Evolutionary conservation across 805 yeast species (phyloP).

Genomic region (Saturnispora halmiae): DNA sequence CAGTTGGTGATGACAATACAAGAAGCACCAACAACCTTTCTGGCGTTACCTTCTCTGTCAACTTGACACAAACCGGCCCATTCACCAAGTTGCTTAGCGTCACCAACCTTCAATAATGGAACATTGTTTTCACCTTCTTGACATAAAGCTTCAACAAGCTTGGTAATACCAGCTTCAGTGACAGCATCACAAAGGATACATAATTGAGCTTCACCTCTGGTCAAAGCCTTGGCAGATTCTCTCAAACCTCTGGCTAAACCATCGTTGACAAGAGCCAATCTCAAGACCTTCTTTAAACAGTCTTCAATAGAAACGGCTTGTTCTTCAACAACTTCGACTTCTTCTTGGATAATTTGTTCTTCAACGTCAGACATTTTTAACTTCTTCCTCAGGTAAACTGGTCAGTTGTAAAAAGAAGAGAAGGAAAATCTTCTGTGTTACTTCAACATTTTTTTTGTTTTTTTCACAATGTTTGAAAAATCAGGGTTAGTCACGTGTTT

Average conservation of each 20-base stretch:
- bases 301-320: slow-evolving; percentile 95
- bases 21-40: slow-evolving; percentile 99
- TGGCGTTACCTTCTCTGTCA: slow-evolving; percentile 99
- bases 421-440: not conserved
- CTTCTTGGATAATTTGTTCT: slow-evolving; percentile 67
- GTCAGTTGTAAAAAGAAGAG: slow-evolving; percentile 25
- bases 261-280: slow-evolving; percentile 96
- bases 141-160: slow-evolving; percentile 98
- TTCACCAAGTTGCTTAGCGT: slow-evolving; percentile 99
- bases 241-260: slow-evolving; percentile 99
- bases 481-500: slow-evolving; percentile 11
- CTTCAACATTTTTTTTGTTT: not conserved
- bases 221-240: slow-evolving; percentile 98
- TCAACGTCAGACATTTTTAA: slow-evolving; percentile 81
- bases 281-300: slow-evolving; percentile 94
- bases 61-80: slow-evolving; percentile 99
- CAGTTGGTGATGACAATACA: slow-evolving; percentile 99
- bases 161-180: slow-evolving; percentile 93
- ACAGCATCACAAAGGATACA: slow-evolving; percentile 97
- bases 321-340: slow-evolving; percentile 71
- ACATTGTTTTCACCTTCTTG: slow-evolving; percentile 94
- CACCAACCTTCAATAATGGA: slow-evolving; percentile 98
- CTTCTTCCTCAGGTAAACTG: slow-evolving; percentile 36
- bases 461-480: not conserved
- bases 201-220: slow-evolving; percentile 96